These are phyloP conservation scores for Shiraia bambusicola DNA, from an alignment of 2,329 filamentous ascomycete genomes.

Conservation along the genomic window DNA sequence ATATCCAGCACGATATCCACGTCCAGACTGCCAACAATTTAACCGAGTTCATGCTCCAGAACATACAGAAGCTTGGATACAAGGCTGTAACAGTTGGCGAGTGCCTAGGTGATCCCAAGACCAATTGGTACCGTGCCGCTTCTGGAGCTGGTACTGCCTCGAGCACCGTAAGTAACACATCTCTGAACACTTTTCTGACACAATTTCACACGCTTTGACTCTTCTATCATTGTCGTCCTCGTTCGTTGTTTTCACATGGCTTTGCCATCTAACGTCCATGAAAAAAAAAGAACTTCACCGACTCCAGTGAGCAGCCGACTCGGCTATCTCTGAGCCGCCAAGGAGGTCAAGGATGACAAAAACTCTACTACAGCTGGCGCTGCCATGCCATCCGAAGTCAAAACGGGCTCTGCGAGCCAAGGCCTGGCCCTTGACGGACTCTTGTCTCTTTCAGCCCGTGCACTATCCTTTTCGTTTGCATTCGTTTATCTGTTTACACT, in stretches of 20 bases:
- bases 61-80: slow-evolving; percentile 44
- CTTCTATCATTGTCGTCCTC: slow-evolving; percentile 10
- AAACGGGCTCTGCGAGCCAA: slow-evolving; percentile 4
- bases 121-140: slow-evolving; percentile 53
- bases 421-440: slow-evolving; percentile 1
- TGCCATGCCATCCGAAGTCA: slow-evolving; percentile 2
- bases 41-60: slow-evolving; percentile 49
- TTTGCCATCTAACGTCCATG: slow-evolving; percentile 16
- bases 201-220: neutral
- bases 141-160: slow-evolving; percentile 40
- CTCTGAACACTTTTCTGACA: neutral
- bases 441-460: slow-evolving; percentile 6
- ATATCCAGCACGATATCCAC: slow-evolving; percentile 57
- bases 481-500: slow-evolving; percentile 5
- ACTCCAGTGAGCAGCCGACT: slow-evolving; percentile 6
- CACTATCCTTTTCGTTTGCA: slow-evolving; percentile 5
- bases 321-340: slow-evolving; percentile 1
- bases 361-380: neutral
- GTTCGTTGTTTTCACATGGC: slow-evolving; percentile 9
- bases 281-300: slow-evolving; percentile 14
- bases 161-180: slow-evolving; percentile 16
- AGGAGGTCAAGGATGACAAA: slow-evolving; percentile 2
- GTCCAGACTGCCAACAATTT: slow-evolving; percentile 49
- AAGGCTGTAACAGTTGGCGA: slow-evolving; percentile 51
- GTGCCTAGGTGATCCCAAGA: slow-evolving; percentile 48